Evolutionary conservation across 1,284 basidiomycete genomes (phyloP).

Genomic region (Ustanciosporium gigantosporum): DNA sequence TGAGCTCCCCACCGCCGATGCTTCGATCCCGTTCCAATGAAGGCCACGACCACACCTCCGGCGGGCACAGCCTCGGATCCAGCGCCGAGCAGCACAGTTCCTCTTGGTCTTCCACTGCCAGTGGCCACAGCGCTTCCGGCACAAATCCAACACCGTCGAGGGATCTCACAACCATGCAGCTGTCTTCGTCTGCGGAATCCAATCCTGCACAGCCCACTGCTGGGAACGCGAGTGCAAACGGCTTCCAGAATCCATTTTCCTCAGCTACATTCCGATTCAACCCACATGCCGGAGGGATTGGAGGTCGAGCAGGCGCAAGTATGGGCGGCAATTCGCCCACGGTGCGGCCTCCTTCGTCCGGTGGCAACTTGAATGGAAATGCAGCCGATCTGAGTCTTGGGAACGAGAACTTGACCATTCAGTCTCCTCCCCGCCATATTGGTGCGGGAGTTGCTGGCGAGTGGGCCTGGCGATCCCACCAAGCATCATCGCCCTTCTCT

Average conservation of each 20-base stretch:
- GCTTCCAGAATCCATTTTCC: conserved; percentile 28
- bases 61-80: conserved; percentile 3
- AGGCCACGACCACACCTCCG: conserved; percentile 3
- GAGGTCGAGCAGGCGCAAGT: neutral
- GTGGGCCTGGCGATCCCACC: no score
- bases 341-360: no score
- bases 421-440: no score
- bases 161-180: conserved; percentile 26
- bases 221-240: neutral
- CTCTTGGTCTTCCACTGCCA: conserved; percentile 1
- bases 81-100: neutral
- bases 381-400: no score
- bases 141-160: conserved; percentile 7
- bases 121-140: neutral
- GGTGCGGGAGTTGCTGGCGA: no score
- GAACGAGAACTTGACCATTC: no score
- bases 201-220: neutral
- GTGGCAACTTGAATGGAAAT: no score
- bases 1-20: conserved; percentile 42
- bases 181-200: neutral
- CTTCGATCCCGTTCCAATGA: conserved; percentile 35
- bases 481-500: conserved; percentile 31
- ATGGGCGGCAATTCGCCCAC: no score
- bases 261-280: conserved; percentile 26
- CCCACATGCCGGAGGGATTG: neutral